phyloP scores from a whole-genome alignment of 805 yeast species.

The Yamadazyma scolyti region DNA sequence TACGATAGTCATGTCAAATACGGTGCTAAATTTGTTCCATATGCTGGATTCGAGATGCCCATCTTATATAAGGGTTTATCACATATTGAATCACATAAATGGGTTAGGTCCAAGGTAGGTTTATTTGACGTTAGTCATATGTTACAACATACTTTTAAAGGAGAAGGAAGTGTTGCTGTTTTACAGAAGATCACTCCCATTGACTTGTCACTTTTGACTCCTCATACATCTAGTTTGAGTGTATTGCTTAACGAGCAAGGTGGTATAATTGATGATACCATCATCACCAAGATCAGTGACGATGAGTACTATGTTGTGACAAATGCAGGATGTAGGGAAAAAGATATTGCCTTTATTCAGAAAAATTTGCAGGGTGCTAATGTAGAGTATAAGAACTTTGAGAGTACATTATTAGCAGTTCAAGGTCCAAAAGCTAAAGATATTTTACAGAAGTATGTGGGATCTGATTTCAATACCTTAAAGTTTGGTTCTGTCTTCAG shows the following conservation, averaged over 20 bases:
- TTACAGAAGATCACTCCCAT: conserved; percentile 86
- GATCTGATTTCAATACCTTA: conserved; percentile 53
- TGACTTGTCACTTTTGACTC: conserved; percentile 57
- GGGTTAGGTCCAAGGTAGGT: conserved; percentile 89
- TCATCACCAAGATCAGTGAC: conserved; percentile 82
- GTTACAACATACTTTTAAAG: conserved; percentile 83
- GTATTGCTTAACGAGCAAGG: conserved; percentile 67
- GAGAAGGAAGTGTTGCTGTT: conserved; percentile 62
- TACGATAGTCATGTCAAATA: conserved; percentile 71
- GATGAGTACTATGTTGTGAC: conserved; percentile 82
- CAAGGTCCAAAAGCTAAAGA: conserved; percentile 89
- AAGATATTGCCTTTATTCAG: conserved; percentile 66
- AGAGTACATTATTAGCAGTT: conserved; percentile 77
- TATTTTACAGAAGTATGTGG: conserved; percentile 61
- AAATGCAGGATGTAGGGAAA: conserved; percentile 90
- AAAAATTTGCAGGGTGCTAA: conserved; percentile 41
- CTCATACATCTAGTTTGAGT: conserved; percentile 67
- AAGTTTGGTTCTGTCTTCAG: conserved; percentile 59
- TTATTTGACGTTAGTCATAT: conserved; percentile 96
- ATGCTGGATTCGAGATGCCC: conserved; percentile 97
- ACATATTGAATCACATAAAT: conserved; percentile 89
- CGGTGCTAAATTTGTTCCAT: conserved; percentile 91
- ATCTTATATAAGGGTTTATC: conserved; percentile 79
- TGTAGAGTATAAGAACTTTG: conserved; percentile 46
- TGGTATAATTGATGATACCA: conserved; percentile 92